Evolutionary conservation across 2,329 filamentous ascomycete genomes (phyloP).

Genomic region (Cercospora zeina): DNA sequence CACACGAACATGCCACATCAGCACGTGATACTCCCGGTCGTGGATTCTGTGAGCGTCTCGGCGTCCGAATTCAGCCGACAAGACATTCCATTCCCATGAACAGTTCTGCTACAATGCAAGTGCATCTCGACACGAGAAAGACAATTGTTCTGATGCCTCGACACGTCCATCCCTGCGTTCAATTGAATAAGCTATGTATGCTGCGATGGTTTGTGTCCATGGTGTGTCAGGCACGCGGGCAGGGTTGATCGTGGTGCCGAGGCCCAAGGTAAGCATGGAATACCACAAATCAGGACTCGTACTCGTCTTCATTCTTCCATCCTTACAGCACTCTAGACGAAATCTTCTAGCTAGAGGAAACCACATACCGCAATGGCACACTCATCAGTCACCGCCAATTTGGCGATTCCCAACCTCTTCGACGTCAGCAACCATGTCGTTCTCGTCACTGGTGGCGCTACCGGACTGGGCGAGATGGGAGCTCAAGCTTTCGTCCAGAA

Average conservation of each 20-base stretch:
- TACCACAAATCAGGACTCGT: not conserved
- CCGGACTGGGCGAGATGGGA: constrained; percentile 51
- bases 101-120: too few relatives aligned
- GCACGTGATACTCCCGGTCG: not conserved
- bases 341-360: not conserved
- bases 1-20: not conserved
- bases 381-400: constrained; percentile 35
- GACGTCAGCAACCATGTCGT: constrained; percentile 44
- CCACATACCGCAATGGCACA: constrained; percentile 33
- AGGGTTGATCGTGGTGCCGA: constrained; percentile 5
- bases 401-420: constrained; percentile 39
- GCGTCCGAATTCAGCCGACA: too few relatives aligned
- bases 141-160: too few relatives aligned
- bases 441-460: constrained; percentile 50
- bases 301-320: not conserved
- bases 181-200: not conserved
- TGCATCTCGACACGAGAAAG: too few relatives aligned
- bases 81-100: too few relatives aligned
- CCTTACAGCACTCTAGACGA: not conserved
- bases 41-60: not conserved
- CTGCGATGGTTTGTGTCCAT: not conserved
- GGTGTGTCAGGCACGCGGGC: not conserved
- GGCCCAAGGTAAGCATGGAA: constrained; percentile 4
- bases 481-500: constrained; percentile 52
- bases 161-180: too few relatives aligned